Evolutionary conservation across 495 filamentous ascomycete genomes (phyloP).

Genomic region (Xylaria nigripes): DNA sequence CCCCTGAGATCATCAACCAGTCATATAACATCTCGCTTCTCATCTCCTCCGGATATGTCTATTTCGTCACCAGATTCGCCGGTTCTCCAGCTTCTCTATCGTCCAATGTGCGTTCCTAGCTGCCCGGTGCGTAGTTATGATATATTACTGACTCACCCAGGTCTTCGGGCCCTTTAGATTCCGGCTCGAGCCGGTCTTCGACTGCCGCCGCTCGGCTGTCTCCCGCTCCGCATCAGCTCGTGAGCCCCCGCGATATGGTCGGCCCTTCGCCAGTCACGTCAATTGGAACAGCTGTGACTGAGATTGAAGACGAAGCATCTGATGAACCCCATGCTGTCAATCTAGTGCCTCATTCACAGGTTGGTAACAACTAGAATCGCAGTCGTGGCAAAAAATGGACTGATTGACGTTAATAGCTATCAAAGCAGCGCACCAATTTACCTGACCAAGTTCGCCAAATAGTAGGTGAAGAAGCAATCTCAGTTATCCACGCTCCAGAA

Average conservation of each 20-base stretch:
- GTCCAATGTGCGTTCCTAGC: conserved; percentile 38
- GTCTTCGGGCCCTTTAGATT: conserved; percentile 32
- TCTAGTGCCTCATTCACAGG: conserved; percentile 21
- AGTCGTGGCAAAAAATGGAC: conserved; percentile 4
- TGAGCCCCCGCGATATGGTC: conserved; percentile 50
- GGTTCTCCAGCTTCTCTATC: conserved; percentile 37
- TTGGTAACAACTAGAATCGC: conserved; percentile 23
- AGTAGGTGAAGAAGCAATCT: conserved; percentile 64
- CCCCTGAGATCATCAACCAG: conserved; percentile 47
- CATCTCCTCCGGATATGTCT: conserved; percentile 50
- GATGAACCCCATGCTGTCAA: conserved; percentile 33
- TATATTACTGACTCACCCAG: conserved; percentile 19
- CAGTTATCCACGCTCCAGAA: conserved; percentile 80
- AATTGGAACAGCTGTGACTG: conserved; percentile 60
- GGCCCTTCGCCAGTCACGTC: conserved; percentile 73
- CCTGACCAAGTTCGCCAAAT: conserved; percentile 44
- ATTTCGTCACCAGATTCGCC: conserved; percentile 49
- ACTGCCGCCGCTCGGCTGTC: conserved; percentile 13
- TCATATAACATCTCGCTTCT: conserved; percentile 51
- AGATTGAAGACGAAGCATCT: conserved; percentile 63
- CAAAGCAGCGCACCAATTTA: conserved; percentile 57
- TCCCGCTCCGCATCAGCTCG: conserved; percentile 29
- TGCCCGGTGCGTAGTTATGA: not conserved
- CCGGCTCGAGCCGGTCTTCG: conserved; percentile 33
- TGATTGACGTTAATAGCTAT: conserved; percentile 24